Percentiles rank a stretch among this genome's conserved stretches.
Evolutionary conservation across 352 stramenopile species (phyloP).

Genomic region (Globisporangium mamillatum): DNA sequence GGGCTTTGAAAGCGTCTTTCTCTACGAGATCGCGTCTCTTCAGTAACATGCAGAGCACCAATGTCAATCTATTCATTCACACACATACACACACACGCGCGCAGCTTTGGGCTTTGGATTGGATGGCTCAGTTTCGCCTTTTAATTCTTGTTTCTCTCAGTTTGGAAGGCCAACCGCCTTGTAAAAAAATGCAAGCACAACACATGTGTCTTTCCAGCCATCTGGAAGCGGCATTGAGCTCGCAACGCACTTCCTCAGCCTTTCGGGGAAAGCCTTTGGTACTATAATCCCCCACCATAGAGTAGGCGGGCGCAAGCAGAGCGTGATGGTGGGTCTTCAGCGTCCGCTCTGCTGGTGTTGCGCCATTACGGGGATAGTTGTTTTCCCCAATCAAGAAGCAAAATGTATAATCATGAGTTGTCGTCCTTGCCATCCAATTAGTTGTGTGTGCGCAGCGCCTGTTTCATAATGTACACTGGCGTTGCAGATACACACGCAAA

Average conservation of each 20-base stretch:
- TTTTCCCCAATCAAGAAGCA: constrained; percentile 18
- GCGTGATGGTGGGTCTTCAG: constrained; percentile 8
- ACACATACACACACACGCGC: constrained; percentile 6
- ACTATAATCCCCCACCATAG: constrained; percentile 13
- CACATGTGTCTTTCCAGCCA: constrained; percentile 13
- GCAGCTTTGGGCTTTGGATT: background rate
- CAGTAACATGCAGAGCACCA: background rate
- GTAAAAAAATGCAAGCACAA: constrained; percentile 6
- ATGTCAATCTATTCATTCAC: background rate
- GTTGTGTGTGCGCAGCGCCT: background rate
- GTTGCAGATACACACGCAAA: background rate
- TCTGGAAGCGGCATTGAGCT: constrained; percentile 11
- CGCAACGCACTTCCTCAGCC: constrained; percentile 7
- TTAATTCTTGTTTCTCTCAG: constrained; percentile 44
- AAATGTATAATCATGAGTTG: constrained; percentile 14
- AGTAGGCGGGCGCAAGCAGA: background rate
- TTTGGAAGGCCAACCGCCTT: constrained; percentile 4
- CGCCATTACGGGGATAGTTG: constrained; percentile 4
- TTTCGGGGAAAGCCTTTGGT: constrained; percentile 12
- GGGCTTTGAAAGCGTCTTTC: constrained; percentile 46
- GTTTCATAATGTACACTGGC: background rate
- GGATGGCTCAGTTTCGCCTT: constrained; percentile 78
- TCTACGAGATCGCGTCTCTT: constrained; percentile 46
- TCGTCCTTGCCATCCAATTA: constrained; percentile 18
- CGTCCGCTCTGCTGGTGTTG: constrained; percentile 11